Percentiles rank a stretch among this genome's conserved stretches.
Evolutionary conservation across 805 yeast genomes (phyloP).

Genomic region (Nakazawaea ambrosiae): DNA sequence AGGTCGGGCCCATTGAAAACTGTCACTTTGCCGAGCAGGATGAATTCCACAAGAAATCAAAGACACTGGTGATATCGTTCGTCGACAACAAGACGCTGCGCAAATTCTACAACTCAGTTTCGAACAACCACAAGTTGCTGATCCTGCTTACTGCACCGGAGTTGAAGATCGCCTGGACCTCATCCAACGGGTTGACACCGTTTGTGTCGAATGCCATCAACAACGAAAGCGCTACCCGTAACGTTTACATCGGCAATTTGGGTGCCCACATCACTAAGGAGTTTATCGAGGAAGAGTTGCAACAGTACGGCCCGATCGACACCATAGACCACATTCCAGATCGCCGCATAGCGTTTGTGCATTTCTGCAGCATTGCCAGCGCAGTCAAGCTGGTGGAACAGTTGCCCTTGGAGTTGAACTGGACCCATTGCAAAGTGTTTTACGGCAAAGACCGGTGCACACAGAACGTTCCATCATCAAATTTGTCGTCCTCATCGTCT

Average conservation of each 20-base stretch:
- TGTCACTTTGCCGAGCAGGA: slow-evolving; percentile 32
- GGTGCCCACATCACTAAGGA: slow-evolving; percentile 16
- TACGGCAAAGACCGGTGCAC: slow-evolving; percentile 23
- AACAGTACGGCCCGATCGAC: slow-evolving; percentile 35
- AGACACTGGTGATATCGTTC: slow-evolving; percentile 19
- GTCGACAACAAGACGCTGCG: slow-evolving; percentile 16
- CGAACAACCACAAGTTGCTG: slow-evolving; percentile 13
- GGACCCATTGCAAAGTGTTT: slow-evolving; percentile 19
- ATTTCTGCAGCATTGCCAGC: slow-evolving; percentile 38
- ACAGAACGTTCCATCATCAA: neutral
- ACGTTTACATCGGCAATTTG: slow-evolving; percentile 20
- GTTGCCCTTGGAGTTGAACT: slow-evolving; percentile 19
- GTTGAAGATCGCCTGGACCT: slow-evolving; percentile 25
- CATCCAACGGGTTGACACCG: slow-evolving; percentile 17
- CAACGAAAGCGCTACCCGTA: slow-evolving; percentile 22
- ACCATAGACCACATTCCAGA: slow-evolving; percentile 21
- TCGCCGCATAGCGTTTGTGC: slow-evolving; percentile 22
- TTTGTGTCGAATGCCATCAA: slow-evolving; percentile 21
- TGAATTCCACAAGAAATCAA: slow-evolving; percentile 16
- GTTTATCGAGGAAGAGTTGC: slow-evolving; percentile 24
- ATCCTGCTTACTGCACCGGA: slow-evolving; percentile 30
- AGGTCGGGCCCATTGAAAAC: slow-evolving; percentile 58
- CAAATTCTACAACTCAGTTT: slow-evolving; percentile 16
- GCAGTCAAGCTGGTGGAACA: slow-evolving; percentile 39
- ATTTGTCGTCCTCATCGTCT: neutral